Base-by-base conservation (phyloP, 257 asterid genomes). In the Nicotiana obtusifolia region DNA sequence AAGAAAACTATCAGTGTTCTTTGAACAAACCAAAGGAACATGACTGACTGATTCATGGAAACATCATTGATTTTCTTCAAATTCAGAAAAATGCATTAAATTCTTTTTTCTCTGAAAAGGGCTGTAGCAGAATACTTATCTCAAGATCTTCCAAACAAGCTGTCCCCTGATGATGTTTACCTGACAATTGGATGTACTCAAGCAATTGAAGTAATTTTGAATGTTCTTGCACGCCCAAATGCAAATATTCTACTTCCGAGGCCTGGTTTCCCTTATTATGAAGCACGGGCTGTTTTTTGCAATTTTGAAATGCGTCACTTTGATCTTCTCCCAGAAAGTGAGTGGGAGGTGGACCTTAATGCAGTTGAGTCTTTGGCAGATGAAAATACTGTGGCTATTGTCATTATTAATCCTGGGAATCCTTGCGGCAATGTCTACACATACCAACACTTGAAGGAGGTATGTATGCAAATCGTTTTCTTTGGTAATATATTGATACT, bases 51-150 rank as follows among this genome's bases (percentile, higher is more conserved):
- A 57, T 33, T n/a, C 14, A 57, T 53, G 77, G 66, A 47, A 47
- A 62, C 16, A 15, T 47, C 64, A 35, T 83, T 20, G 19, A 35
- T 16, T 9, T 0, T 56, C 24, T 10, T 78, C n/a, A 33, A 61
- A 59, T 65, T 19, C 64, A 13, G 10, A 65, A 19, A 17, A 44
- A 76, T 11, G 14, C 33, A 56, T 37, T 61, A 8, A 19, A 52
- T 41, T 3, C 3, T 76, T 78, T 73, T 60, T 83, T 19, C 64
- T 44, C 7, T 69, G 79, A 65, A 37, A 87, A 95, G 99, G 83
- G 97, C 98, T 26, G 78, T 95, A 56, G 97, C 99, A 75, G 97
- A 93, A 41, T 76, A 92, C 91, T 94, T 93, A 19, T 95, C 98
- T 3, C 82, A 89, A 77, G 97, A 91, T 76, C 99, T 93, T 35